phyloP scores from a whole-genome alignment of 306 rosid genomes.

The Malus asiatica region DNA sequence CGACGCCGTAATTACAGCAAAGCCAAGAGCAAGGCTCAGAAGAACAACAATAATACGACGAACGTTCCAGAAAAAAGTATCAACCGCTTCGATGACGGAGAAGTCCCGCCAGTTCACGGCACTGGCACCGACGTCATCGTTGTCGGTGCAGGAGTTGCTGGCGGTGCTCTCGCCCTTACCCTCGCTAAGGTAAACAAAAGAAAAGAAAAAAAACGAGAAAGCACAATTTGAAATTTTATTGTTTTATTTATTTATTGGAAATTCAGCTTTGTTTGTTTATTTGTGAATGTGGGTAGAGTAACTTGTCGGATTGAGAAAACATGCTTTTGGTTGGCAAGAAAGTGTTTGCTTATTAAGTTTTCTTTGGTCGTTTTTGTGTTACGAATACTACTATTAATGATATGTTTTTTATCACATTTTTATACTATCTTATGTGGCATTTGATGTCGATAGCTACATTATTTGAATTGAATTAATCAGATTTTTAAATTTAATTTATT shows the following conservation, averaged over 20 bases:
- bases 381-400: too few species aligned
- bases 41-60: not conserved
- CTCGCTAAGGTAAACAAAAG: slow-evolving; percentile 32
- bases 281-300: not conserved
- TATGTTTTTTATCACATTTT: too few species aligned
- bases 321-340: not conserved
- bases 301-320: not conserved
- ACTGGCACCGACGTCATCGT: slow-evolving; percentile 23
- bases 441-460: too few species aligned
- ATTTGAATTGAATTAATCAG: too few species aligned
- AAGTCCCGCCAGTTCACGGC: not conserved
- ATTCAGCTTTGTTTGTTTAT: not conserved
- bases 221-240: too few species aligned
- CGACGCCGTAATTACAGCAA: slow-evolving; percentile 3
- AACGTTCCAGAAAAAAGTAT: not conserved
- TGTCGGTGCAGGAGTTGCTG: slow-evolving; percentile 49
- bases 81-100: slow-evolving; percentile 5
- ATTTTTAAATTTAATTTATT: too few species aligned
- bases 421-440: too few species aligned
- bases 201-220: too few species aligned
- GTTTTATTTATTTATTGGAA: not conserved
- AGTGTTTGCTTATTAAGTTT: not conserved
- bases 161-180: slow-evolving; percentile 44
- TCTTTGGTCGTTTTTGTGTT: not conserved
- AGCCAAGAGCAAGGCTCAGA: not conserved